Percentiles rank a stretch among this genome's conserved stretches.
phyloP scores from a whole-genome alignment of 345 rosid species.

The Aquilaria malaccensis region DNA sequence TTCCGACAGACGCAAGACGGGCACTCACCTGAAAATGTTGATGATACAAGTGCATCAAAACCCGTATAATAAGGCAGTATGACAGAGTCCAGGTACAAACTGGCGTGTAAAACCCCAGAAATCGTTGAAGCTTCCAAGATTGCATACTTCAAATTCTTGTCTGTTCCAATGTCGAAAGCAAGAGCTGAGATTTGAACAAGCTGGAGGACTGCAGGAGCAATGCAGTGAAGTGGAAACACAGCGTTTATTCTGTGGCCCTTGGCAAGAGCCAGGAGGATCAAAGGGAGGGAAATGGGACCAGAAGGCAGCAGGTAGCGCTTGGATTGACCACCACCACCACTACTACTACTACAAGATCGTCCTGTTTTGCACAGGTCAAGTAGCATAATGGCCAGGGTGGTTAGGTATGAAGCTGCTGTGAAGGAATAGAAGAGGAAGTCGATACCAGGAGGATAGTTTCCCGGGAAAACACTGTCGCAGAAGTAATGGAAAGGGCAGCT shows the following conservation, averaged over 20 bases:
- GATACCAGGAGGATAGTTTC: constrained; percentile 35
- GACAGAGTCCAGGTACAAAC: constrained; percentile 63
- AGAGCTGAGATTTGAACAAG: constrained; percentile 58
- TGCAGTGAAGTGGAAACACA: constrained; percentile 43
- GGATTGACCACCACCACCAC: constrained; percentile 16
- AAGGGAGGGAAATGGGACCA: constrained; percentile 60
- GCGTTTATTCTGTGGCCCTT: constrained; percentile 65
- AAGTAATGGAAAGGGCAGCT: constrained; percentile 79
- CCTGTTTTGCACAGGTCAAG: constrained; percentile 29
- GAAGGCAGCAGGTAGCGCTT: constrained; percentile 56
- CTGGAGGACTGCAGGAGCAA: constrained; percentile 64
- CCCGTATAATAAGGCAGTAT: constrained; percentile 84
- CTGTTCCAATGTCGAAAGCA: constrained; percentile 37
- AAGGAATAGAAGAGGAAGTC: constrained; percentile 43
- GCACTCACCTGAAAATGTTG: constrained; percentile 65
- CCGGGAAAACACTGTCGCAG: constrained; percentile 61
- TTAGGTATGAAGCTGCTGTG: constrained; percentile 34
- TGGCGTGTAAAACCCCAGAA: constrained; percentile 74
- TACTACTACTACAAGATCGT: not conserved
- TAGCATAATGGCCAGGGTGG: constrained; percentile 35
- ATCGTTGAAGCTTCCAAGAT: constrained; percentile 70
- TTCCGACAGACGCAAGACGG: constrained; percentile 61
- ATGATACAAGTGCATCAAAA: constrained; percentile 57
- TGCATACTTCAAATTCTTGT: constrained; percentile 43
- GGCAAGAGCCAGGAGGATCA: constrained; percentile 51